A percentile compares a stretch with the other conserved stretches of the same genome.
Conservation (phyloP, 2,329 filamentous ascomycete genomes). For the Colletotrichum viniferum region DNA sequence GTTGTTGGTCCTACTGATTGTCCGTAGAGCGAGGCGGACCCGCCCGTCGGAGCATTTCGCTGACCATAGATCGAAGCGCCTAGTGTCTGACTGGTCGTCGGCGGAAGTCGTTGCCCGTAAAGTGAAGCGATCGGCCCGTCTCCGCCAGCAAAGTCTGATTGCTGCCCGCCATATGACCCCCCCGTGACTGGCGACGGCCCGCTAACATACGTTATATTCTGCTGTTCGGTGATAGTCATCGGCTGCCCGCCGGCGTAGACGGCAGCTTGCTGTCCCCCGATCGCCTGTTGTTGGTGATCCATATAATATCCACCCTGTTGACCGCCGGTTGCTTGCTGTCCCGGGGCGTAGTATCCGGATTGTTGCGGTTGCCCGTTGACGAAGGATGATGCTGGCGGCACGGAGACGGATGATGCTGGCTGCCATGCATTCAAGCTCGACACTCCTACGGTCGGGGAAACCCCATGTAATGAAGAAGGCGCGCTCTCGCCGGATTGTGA, state of each 20-base stretch:
- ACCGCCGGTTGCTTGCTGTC: background rate
- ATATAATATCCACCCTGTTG: background rate
- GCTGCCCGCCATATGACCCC: background rate
- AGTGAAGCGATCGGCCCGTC: background rate
- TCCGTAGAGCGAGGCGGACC: background rate
- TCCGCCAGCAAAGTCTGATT: background rate
- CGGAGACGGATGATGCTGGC: background rate
- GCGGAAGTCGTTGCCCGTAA: background rate
- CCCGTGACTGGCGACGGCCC: background rate
- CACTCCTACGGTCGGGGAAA: background rate
- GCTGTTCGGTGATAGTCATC: background rate
- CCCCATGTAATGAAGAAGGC: background rate
- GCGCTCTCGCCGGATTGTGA: conserved; percentile 1
- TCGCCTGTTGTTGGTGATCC: background rate
- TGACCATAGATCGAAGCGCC: background rate
- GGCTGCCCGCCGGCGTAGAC: background rate
- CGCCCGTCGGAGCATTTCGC: background rate
- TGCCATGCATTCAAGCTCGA: background rate
- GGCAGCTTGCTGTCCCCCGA: background rate
- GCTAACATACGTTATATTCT: background rate
- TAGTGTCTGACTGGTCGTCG: background rate
- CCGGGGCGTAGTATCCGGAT: background rate
- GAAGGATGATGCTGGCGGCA: background rate
- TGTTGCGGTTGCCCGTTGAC: background rate
- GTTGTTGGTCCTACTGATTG: background rate